These are phyloP conservation scores for Pisolithus marmoratus DNA, from an alignment of 768 basidiomycete genomes.

Conservation along the genomic window DNA sequence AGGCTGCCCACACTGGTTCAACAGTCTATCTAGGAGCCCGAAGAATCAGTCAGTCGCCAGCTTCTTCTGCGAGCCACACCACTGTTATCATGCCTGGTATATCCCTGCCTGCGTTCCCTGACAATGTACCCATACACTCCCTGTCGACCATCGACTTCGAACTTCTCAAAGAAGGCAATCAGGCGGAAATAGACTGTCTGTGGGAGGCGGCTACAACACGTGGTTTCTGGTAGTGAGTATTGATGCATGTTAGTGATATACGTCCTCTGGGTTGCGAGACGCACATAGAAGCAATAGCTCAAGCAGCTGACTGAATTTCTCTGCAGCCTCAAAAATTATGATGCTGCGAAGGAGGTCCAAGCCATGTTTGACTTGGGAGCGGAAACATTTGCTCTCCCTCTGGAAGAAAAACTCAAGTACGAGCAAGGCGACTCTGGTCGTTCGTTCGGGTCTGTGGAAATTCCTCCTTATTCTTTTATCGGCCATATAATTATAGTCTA, in stretches of 20 bases:
- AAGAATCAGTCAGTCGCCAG: no score
- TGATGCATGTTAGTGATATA: neutral
- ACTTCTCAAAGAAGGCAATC: conserved; percentile 30
- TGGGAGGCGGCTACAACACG: no score
- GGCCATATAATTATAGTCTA: conserved; percentile 6
- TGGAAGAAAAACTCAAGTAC: conserved; percentile 38
- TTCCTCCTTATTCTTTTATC: neutral
- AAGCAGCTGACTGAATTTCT: neutral
- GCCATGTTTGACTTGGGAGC: conserved; percentile 40
- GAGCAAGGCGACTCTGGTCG: conserved; percentile 38
- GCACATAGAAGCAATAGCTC: neutral
- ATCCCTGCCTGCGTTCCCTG: conserved; percentile 38
- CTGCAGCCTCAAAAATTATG: conserved; percentile 40
- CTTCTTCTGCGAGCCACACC: no score
- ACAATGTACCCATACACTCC: conserved; percentile 38
- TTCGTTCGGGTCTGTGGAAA: conserved; percentile 33
- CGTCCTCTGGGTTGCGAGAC: no score
- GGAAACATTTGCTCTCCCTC: conserved; percentile 33
- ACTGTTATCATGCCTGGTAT: conserved; percentile 25
- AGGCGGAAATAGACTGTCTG: conserved; percentile 34
- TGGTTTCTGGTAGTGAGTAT: conserved; percentile 51
- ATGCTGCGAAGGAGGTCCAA: conserved; percentile 29
- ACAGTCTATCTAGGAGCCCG: no score
- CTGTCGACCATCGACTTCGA: conserved; percentile 42
- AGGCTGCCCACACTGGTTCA: no score